Percentiles rank a stretch among this genome's conserved stretches.
phyloP scores from a whole-genome alignment of 495 filamentous ascomycete genomes.

The Neurospora intermedia region DNA sequence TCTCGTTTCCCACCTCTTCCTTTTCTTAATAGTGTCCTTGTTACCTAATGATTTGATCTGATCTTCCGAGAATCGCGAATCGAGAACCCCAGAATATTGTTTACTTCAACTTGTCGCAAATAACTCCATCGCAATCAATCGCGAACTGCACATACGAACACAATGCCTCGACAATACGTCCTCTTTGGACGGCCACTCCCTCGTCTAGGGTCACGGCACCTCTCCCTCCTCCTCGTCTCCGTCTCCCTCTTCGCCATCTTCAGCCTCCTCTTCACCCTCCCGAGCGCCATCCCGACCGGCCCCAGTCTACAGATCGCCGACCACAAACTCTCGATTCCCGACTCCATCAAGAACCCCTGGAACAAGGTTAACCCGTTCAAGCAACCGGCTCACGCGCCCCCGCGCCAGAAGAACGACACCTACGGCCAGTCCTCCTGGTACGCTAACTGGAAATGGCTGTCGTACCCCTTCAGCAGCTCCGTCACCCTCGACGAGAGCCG shows the following conservation, averaged over 20 bases:
- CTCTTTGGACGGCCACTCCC: slow-evolving; percentile 35
- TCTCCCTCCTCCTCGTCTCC: slow-evolving; percentile 33
- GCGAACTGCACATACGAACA: not conserved
- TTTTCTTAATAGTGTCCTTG: not conserved
- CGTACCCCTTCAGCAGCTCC: slow-evolving; percentile 73
- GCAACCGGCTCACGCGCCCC: slow-evolving; percentile 62
- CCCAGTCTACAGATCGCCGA: slow-evolving; percentile 26
- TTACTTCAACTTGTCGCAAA: not conserved
- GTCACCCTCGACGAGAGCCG: slow-evolving; percentile 79
- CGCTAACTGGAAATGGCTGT: slow-evolving; percentile 74
- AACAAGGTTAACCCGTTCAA: slow-evolving; percentile 48
- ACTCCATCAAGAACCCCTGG: slow-evolving; percentile 33
- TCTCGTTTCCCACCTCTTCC: not conserved
- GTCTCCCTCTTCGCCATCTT: slow-evolving; percentile 34
- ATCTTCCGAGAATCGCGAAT: not conserved
- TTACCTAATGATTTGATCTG: not conserved
- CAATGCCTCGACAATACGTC: slow-evolving; percentile 43
- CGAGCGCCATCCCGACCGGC: slow-evolving; percentile 28
- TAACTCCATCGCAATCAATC: not conserved
- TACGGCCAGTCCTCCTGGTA: slow-evolving; percentile 77
- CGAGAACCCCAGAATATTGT: not conserved
- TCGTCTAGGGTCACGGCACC: slow-evolving; percentile 31
- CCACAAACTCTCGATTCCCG: slow-evolving; percentile 33
- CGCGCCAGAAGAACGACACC: slow-evolving; percentile 63
- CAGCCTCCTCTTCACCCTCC: slow-evolving; percentile 38